These are phyloP conservation scores for Talaromyces ruber DNA, from an alignment of 495 filamentous ascomycete genomes.

Conservation along the genomic window DNA sequence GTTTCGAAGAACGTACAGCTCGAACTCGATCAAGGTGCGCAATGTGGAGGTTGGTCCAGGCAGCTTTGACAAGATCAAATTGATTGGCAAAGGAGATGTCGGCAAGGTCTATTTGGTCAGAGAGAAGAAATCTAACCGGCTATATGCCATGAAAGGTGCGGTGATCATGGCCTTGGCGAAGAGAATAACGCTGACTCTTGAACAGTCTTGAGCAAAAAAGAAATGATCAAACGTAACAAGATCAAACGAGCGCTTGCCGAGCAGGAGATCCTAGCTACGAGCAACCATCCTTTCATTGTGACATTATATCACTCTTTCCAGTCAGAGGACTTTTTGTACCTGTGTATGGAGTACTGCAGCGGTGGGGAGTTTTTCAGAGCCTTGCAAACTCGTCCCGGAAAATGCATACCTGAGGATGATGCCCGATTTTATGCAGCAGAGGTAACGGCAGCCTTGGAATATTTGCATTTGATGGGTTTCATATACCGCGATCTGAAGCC, in stretches of 20 bases:
- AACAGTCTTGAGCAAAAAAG: conserved; percentile 94
- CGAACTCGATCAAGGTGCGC: conserved; percentile 96
- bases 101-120: conserved; percentile 96
- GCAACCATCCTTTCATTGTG: conserved; percentile 98
- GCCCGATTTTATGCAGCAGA: conserved; percentile 96
- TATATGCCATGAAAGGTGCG: conserved; percentile 98
- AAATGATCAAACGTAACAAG: conserved; percentile 99
- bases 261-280: conserved; percentile 95
- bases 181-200: conserved; percentile 9
- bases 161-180: conserved; percentile 4
- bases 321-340: conserved; percentile 94
- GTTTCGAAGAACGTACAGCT: conserved; percentile 95
- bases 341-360: conserved; percentile 99
- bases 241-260: conserved; percentile 97
- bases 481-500: conserved; percentile 98
- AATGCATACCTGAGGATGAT: conserved; percentile 94
- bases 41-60: conserved; percentile 92
- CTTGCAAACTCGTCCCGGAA: conserved; percentile 91
- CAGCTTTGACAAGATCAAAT: conserved; percentile 98
- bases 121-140: conserved; percentile 89
- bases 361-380: conserved; percentile 95
- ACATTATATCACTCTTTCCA: conserved; percentile 98
- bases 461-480: conserved; percentile 98
- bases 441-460: conserved; percentile 95
- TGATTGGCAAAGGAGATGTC: conserved; percentile 97